Base-by-base conservation (phyloP, 768 basidiomycete genomes). In the Dioszegia hungarica region DNA sequence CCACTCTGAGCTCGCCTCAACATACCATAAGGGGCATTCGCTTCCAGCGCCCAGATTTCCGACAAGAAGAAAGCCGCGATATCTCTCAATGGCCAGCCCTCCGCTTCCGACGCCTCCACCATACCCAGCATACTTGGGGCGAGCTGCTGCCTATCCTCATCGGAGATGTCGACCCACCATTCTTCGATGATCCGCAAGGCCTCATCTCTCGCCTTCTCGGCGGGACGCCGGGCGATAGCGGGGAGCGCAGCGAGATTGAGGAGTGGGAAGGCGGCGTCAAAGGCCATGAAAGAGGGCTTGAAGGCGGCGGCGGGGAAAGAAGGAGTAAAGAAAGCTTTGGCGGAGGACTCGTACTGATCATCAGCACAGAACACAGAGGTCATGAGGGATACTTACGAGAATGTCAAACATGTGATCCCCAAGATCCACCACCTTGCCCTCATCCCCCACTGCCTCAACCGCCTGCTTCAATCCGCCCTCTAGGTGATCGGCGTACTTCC, bases 21-120 rank as follows among this genome's bases (percentile, higher is more conserved):
- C 62, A 43, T 36, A 67, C 65, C 60, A 29, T 58, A 61, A 17
- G 63, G 63, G 2, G 63, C 63, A 61, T 67, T 67, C 3, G 65
- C 65, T 24, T 63, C 62, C 9, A 67, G 36, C 19, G 65, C 65
- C 65, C 65, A 67, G 1, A 63, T 44, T 29, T 61, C 62, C 38
- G 46, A 46, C 14, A 67, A 37, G 14, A 63, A 14, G 36, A 58
- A 14, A 28, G 51, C 25, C 17, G 57, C 62, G 11, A 38, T 28
- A 50, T 63, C 62, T 33, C 54, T 24, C 33, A 38, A 25, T 37
- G 34, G 25, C 62, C 58, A 63, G 6, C 62, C 65, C 36, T 67
- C 65, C 20, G 20, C 40, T 34, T 63, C 59, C 1, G 11, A 15
- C 15, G 45, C 31, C 15, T 60, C 62, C 28, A 51, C 14, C 56